A percentile compares a stretch with the other conserved stretches of the same genome.
Conservation (phyloP, 1,284 basidiomycete species). For the Marasmius tenuissimus region DNA sequence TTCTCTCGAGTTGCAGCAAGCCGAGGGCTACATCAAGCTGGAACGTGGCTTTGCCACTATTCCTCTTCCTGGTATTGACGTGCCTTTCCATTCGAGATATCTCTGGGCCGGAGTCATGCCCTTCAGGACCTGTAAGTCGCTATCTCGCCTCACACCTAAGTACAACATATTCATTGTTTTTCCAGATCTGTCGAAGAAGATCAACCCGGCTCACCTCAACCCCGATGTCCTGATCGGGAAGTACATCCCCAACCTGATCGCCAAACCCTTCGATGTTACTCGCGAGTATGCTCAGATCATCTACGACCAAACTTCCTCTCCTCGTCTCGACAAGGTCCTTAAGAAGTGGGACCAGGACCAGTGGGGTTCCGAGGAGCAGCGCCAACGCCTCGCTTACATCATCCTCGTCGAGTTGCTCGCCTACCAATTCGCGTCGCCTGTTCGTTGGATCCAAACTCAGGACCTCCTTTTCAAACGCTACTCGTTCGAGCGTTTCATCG, state of each 20-base stretch:
- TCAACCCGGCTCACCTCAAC: conserved; percentile 87
- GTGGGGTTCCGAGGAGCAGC: conserved; percentile 82
- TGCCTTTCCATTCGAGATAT: conserved; percentile 98
- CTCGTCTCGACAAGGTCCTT: conserved; percentile 90
- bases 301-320: conserved; percentile 92
- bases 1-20: conserved; percentile 78
- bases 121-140: conserved; percentile 82
- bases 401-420: conserved; percentile 96
- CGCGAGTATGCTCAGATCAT: conserved; percentile 93
- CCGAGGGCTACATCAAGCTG: conserved; percentile 89
- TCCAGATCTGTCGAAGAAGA: conserved; percentile 95
- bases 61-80: conserved; percentile 95
- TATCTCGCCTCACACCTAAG: conserved; percentile 8
- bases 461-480: conserved; percentile 91
- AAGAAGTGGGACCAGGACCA: conserved; percentile 91
- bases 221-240: conserved; percentile 91
- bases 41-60: conserved; percentile 97
- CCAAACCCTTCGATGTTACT: conserved; percentile 90
- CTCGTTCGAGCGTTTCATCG: conserved; percentile 92
- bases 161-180: conserved; percentile 19
- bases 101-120: conserved; percentile 98
- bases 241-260: conserved; percentile 97
- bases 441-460: conserved; percentile 99
- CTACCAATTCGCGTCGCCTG: conserved; percentile 95
- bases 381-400: conserved; percentile 91